Base-by-base conservation (phyloP, 257 asterid species). In the Haberlea rhodopensis region DNA sequence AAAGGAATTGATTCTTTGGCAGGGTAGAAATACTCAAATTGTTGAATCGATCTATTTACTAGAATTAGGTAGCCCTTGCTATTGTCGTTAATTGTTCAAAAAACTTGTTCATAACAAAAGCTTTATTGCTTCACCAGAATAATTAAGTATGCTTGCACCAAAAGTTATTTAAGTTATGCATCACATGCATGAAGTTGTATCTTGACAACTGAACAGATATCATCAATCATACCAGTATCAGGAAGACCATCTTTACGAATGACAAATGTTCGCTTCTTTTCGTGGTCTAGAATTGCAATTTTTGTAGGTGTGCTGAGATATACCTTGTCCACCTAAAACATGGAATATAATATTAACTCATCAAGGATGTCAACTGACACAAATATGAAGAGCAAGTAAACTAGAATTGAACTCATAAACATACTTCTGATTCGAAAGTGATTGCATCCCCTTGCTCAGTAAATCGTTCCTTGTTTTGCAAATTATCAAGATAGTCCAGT, bases 391-490 rank as follows among this genome's bases (percentile, higher is more conserved):
- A 28, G 48, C 51, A 68, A 63, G 62, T 55, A 48, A 66, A 68
- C 52, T 23, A 45, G 61, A 29, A 32, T 18, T 48, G 67, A 45
- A 40, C 69, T 70, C 54, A 26, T 25, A 16, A 66, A 52, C 79
- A 73, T 74, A 88, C 98, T 77, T 91, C 98, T 31, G 95, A 84
- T 75, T 89, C 98, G 58, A 91, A 85, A 71, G 98, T 87, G 59
- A 91, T 82, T 54, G 96, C 95, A 76, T 89, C 95, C 60, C 90
- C 95, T 78, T 91, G 96, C 73, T 91, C 96, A 56, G 98, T 91
- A 57, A 85, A 84, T 58, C 95, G 80, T 74, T 80, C 79, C 73
- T 58, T 91, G 48, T 85, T 79, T 78, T 82, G 89, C 81, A 80
- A 79, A 76, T 80, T 87, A 78, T 90, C 98, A 71, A 91, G 92